These are phyloP conservation scores for Globisporangium heterothallicum DNA, from an alignment of 352 stramenopile species.

Conservation along the genomic window DNA sequence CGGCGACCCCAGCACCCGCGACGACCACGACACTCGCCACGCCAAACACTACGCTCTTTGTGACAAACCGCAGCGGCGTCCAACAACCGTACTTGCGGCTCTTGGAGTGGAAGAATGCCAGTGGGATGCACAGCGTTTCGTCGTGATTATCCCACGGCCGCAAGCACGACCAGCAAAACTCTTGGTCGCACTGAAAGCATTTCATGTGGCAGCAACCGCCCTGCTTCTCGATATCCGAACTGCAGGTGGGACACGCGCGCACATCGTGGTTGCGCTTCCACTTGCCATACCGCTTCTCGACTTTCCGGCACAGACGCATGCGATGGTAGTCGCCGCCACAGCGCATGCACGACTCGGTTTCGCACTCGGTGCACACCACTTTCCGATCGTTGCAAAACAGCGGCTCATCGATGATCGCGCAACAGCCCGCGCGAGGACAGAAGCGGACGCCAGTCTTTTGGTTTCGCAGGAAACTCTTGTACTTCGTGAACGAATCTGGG, in stretches of 20 bases:
- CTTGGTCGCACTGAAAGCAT: slow-evolving; percentile 78
- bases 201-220: slow-evolving; percentile 85
- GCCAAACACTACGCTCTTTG: slow-evolving; percentile 58
- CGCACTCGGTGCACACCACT: slow-evolving; percentile 40
- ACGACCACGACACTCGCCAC: slow-evolving; percentile 45
- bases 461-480: slow-evolving; percentile 58
- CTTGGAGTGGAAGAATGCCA: slow-evolving; percentile 65
- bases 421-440: slow-evolving; percentile 61
- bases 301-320: slow-evolving; percentile 43
- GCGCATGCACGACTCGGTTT: slow-evolving; percentile 60
- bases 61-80: slow-evolving; percentile 58
- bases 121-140: slow-evolving; percentile 64
- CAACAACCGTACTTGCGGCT: slow-evolving; percentile 59
- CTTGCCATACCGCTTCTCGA: slow-evolving; percentile 56
- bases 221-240: slow-evolving; percentile 74
- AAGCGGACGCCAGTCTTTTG: slow-evolving; percentile 65
- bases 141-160: slow-evolving; percentile 63
- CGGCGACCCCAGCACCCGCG: slow-evolving; percentile 50
- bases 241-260: slow-evolving; percentile 61
- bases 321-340: slow-evolving; percentile 59
- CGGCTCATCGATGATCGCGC: slow-evolving; percentile 50
- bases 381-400: slow-evolving; percentile 36
- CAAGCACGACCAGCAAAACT: slow-evolving; percentile 83
- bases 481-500: slow-evolving; percentile 49
- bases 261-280: slow-evolving; percentile 76